phyloP scores from a whole-genome alignment of 371 early-diverging fungal species.

The Lichtheimia corymbifera region DNA sequence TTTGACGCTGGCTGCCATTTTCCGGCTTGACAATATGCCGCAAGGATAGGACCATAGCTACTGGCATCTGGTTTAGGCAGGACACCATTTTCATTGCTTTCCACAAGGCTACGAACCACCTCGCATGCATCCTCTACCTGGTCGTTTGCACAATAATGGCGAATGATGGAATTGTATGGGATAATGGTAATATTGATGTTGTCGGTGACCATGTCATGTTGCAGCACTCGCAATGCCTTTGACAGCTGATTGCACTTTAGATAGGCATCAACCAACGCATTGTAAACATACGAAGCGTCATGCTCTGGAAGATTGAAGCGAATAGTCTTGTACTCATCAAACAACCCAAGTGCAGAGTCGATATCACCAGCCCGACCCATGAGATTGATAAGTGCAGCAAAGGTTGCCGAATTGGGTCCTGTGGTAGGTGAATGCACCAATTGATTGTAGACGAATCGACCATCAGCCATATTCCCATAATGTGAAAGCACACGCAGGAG shows the following conservation, averaged over 20 bases:
- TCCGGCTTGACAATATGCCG: constrained; percentile 37
- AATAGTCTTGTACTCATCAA: constrained; percentile 28
- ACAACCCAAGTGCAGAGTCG: constrained; percentile 34
- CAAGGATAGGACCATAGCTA: constrained; percentile 51
- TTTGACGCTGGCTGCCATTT: constrained; percentile 26
- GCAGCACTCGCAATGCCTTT: constrained; percentile 45
- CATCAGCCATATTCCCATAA: constrained; percentile 42
- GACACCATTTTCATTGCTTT: background rate
- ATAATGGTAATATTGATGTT: constrained; percentile 39
- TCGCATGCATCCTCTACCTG: constrained; percentile 32
- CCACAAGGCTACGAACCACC: constrained; percentile 27
- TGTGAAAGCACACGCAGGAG: constrained; percentile 48
- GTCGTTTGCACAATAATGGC: constrained; percentile 37
- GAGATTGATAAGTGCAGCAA: constrained; percentile 50
- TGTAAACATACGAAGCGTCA: constrained; percentile 53
- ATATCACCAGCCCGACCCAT: constrained; percentile 53
- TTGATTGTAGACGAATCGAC: constrained; percentile 38
- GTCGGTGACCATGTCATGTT: constrained; percentile 34
- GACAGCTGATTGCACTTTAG: constrained; percentile 39
- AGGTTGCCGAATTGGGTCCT: constrained; percentile 42
- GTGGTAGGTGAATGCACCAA: constrained; percentile 25
- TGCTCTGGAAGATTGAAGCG: constrained; percentile 27
- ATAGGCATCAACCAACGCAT: constrained; percentile 50
- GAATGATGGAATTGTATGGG: constrained; percentile 52
- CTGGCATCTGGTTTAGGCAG: constrained; percentile 45